Base-by-base conservation (phyloP, 2,329 filamentous ascomycete genomes). In the Daldinia eschscholtzii region DNA sequence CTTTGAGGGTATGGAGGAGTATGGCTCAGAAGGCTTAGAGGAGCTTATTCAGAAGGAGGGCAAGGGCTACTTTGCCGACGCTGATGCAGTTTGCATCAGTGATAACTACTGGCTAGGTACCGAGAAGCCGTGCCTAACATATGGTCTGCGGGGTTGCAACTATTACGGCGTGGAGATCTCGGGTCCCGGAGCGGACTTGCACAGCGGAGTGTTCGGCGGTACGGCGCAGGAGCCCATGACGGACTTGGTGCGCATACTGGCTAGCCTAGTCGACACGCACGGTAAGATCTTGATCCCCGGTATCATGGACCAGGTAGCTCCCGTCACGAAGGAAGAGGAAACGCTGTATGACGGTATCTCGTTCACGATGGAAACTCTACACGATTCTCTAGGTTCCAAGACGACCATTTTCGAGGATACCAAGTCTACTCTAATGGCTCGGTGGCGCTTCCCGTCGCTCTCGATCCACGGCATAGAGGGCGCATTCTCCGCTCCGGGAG, bases 41-140 rank as follows among this genome's bases (percentile, higher is more conserved):
- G 95, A 97, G 75, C 92, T 98, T 73, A 98, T 99, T 82, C 87
- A 92, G 74, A 91, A 88, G 53, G 96, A 99, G 83, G 94, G 92
- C 73, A 93, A 97, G 84, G 92, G 93, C 76, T 98, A 91, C 86
- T 99, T 99, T 85, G 93, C 93, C 77, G 95, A 98, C 76, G 90
- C 94, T 39, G 96, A 99, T 74, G 96, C 94, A 5, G 93, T 98
- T 68, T 99, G 96, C 84, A 99, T 99, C 79, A 97, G 93, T 55
- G 96, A 99, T 83, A 99, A 99, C 88, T 99, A 99, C 89, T 99
- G 96, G 96, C 90, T 99, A 44, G 96, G 96, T 66, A 98, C 96
- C 5, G 94, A 98, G 87, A 98, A 98, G 87, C 96, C 96, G 12
- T 99, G 96, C 81, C 84, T 99, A 78, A 99, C 96, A 9, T 99